Base-by-base conservation (phyloP, 805 yeast genomes). In the Priceomyces fermenticarens region DNA sequence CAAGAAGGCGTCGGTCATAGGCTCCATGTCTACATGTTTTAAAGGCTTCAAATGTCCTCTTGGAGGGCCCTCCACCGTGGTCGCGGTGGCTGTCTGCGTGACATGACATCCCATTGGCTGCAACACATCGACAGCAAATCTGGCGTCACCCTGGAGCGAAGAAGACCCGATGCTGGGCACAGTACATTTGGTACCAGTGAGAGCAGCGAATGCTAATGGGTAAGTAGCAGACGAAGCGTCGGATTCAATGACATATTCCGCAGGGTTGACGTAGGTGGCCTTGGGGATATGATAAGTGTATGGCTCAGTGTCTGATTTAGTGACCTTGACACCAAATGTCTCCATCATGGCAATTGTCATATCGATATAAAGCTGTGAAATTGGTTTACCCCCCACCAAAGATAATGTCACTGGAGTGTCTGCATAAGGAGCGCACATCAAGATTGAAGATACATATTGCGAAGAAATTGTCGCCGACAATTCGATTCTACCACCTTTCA, bases 401-500 rank as follows among this genome's bases (percentile, higher is more conserved):
- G 91, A 68, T 57, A 93, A 76, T 7, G 96, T 88, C 25, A 91
- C 95, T 5, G 96, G 95, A 42, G 78, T 75, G 42, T 81, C 66
- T 9, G 98, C 98, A 58, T 90, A 93, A 36, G 99, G 99, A 29
- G 99, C 98, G 65, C 96, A 87, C 96, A 93, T 89, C 56, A 93
- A 76, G 41, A 93, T 77, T 0, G 98, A 91, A 1, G 98, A 90
- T 35, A 93, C 99, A 55, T 93, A 93, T 64, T 93, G 99, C 10
- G 98, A 93, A 1, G 98, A 90, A 34, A 93, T 87, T 3, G 98
- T 90, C 15, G 99, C 99, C 31, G 91, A 91, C 36, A 93, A 74
- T 63, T 90, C 97, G 48, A 93, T 88, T 49, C 87, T 72, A 15
- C 99, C 99, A 58, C 99, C 99, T 49, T 76, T 73, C 50, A 91